Percentiles rank a stretch among this genome's conserved stretches.
These are phyloP conservation scores for Chalciporus piperatus DNA, from an alignment of 768 basidiomycete species.

Conservation along the genomic window DNA sequence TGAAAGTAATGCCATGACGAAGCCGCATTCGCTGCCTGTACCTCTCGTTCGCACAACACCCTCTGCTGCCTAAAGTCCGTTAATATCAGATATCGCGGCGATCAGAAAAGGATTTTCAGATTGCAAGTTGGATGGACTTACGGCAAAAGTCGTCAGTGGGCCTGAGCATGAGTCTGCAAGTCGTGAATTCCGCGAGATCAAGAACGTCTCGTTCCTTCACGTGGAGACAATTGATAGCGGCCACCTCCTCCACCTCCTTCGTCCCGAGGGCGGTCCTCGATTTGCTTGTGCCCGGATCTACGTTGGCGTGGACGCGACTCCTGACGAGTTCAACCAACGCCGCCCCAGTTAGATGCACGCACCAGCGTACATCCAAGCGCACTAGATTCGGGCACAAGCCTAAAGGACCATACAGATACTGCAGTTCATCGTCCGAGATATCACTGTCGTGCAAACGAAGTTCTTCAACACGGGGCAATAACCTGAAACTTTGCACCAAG, in stretches of 20 bases:
- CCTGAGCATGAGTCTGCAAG: constrained; percentile 45
- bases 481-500: constrained; percentile 35
- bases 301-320: constrained; percentile 31
- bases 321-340: constrained; percentile 50
- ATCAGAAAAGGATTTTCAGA: no score
- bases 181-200: constrained; percentile 44
- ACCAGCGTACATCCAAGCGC: constrained; percentile 58
- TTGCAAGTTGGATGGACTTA: constrained; percentile 37
- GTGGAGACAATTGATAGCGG: constrained; percentile 55
- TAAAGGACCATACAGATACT: constrained; percentile 35
- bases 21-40: constrained; percentile 52
- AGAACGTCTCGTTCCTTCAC: constrained; percentile 55
- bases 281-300: neutral
- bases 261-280: constrained; percentile 4
- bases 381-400: constrained; percentile 47
- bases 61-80: constrained; percentile 35
- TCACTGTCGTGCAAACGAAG: constrained; percentile 59
- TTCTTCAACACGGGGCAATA: constrained; percentile 42
- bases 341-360: constrained; percentile 49
- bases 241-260: constrained; percentile 42
- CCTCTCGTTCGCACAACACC: constrained; percentile 54
- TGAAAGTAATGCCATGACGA: constrained; percentile 26
- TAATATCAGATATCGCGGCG: neutral
- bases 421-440: constrained; percentile 46
- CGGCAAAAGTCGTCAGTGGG: constrained; percentile 50